phyloP scores from a whole-genome alignment of 1,139 yeast genomes.

The Taiozyma sp. region DNA sequence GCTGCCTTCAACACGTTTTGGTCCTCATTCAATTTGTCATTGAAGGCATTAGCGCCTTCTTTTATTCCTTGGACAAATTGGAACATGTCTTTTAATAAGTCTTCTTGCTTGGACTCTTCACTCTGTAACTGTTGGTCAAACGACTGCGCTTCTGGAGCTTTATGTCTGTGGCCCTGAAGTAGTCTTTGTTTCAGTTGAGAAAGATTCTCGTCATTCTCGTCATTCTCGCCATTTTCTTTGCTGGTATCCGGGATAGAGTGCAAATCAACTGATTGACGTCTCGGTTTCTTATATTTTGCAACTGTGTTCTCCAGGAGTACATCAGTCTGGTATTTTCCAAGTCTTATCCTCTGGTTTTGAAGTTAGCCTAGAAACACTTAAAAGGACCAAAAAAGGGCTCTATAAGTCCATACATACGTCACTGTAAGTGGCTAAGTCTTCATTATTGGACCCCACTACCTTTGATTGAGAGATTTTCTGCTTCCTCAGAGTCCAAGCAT shows the following conservation, averaged over 20 bases:
- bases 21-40: slow-evolving; percentile 31
- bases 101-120: slow-evolving; percentile 32
- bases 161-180: slow-evolving; percentile 16
- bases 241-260: slow-evolving; percentile 3
- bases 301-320: neutral
- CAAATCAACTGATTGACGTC: slow-evolving; percentile 18
- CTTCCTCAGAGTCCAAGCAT: slow-evolving; percentile 5
- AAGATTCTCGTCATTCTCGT: slow-evolving; percentile 16
- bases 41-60: slow-evolving; percentile 34
- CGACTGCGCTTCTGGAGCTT: slow-evolving; percentile 1
- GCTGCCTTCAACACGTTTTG: slow-evolving; percentile 33
- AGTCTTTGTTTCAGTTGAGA: slow-evolving; percentile 27
- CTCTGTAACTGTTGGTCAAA: slow-evolving; percentile 29
- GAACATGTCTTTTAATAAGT: slow-evolving; percentile 31
- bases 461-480: neutral
- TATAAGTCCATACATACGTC: slow-evolving; percentile 3
- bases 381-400: neutral
- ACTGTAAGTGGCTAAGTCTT: slow-evolving; percentile 6
- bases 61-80: slow-evolving; percentile 29
- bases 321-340: neutral
- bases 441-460: neutral
- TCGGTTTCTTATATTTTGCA: slow-evolving; percentile 1
- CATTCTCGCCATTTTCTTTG: neutral
- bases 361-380: neutral
- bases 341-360: slow-evolving; percentile 7